These are phyloP conservation scores for Colletotrichum theobromicola DNA, from an alignment of 2,329 filamentous ascomycete genomes.

Conservation along the genomic window DNA sequence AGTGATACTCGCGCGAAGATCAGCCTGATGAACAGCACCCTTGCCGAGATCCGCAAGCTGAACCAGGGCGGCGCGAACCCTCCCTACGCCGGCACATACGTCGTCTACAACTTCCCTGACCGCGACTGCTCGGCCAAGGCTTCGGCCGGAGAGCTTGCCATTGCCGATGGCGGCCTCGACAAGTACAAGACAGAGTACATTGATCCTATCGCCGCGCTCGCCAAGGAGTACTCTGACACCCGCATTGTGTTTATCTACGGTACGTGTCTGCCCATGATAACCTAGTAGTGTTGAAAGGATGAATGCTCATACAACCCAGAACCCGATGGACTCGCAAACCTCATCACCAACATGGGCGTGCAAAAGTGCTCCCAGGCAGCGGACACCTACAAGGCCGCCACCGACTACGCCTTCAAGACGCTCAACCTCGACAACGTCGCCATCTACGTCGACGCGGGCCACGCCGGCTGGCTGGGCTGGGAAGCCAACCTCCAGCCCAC, in stretches of 20 bases:
- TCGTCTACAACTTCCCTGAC: slow-evolving; percentile 42
- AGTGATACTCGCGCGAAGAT: slow-evolving; percentile 38
- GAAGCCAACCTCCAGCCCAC: slow-evolving; percentile 30
- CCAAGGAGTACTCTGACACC: slow-evolving; percentile 19
- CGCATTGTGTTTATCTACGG: slow-evolving; percentile 19
- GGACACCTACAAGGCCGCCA: slow-evolving; percentile 32
- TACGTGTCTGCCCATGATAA: slow-evolving; percentile 23
- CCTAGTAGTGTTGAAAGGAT: slow-evolving; percentile 27
- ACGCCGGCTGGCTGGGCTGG: slow-evolving; percentile 44
- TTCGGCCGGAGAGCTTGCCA: slow-evolving; percentile 37
- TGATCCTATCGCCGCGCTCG: slow-evolving; percentile 27
- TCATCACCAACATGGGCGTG: slow-evolving; percentile 38
- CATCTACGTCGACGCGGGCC: slow-evolving; percentile 42
- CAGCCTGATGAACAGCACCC: slow-evolving; percentile 31
- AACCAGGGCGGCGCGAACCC: slow-evolving; percentile 23
- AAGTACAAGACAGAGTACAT: slow-evolving; percentile 38
- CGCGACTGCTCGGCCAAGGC: slow-evolving; percentile 41
- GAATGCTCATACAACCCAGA: slow-evolving; percentile 21
- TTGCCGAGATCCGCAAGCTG: slow-evolving; percentile 29
- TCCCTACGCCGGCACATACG: slow-evolving; percentile 32
- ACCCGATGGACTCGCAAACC: slow-evolving; percentile 40
- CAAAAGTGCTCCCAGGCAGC: slow-evolving; percentile 32
- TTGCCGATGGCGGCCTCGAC: slow-evolving; percentile 32
- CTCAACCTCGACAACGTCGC: slow-evolving; percentile 40
- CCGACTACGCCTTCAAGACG: slow-evolving; percentile 36